Conservation (phyloP, 1,284 basidiomycete species). For the Sutorius eximius region DNA sequence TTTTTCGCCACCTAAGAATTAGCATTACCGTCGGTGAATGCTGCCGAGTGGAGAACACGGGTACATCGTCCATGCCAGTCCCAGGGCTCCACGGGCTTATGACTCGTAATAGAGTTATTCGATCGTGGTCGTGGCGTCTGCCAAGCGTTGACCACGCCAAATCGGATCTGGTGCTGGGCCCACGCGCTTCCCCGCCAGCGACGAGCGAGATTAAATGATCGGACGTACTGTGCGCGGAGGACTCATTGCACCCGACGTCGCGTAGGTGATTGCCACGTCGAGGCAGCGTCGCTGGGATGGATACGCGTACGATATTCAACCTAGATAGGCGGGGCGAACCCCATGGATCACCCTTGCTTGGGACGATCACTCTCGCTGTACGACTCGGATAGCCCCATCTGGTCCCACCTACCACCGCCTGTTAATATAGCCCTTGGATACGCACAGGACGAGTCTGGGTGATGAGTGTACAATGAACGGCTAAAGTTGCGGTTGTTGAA, state of each 20-base stretch:
- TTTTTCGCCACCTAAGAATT: slow-evolving; percentile 13
- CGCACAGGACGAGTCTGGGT: not conserved
- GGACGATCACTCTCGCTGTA: too few relatives aligned
- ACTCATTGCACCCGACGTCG: slow-evolving; percentile 54
- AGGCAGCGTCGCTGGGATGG: slow-evolving; percentile 41
- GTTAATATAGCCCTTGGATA: not conserved
- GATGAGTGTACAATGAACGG: too few relatives aligned
- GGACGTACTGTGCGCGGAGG: slow-evolving; percentile 44
- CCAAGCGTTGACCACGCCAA: slow-evolving; percentile 60
- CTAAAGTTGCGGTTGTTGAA: not conserved
- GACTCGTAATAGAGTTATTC: slow-evolving; percentile 54
- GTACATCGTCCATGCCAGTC: slow-evolving; percentile 65
- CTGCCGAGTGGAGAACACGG: slow-evolving; percentile 78
- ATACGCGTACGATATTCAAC: not conserved
- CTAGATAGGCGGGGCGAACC: not conserved
- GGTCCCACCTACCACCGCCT: not conserved
- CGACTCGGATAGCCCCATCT: not conserved
- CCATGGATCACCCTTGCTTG: not conserved
- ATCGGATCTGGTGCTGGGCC: slow-evolving; percentile 65
- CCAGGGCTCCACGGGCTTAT: slow-evolving; percentile 42
- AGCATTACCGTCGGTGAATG: slow-evolving; percentile 38
- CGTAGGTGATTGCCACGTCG: slow-evolving; percentile 48
- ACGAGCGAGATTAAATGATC: too few relatives aligned
- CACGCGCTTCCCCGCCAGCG: slow-evolving; percentile 48
- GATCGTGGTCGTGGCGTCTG: slow-evolving; percentile 73